Conservation (phyloP, 1,284 basidiomycete species). For the Volvariella volvacea region DNA sequence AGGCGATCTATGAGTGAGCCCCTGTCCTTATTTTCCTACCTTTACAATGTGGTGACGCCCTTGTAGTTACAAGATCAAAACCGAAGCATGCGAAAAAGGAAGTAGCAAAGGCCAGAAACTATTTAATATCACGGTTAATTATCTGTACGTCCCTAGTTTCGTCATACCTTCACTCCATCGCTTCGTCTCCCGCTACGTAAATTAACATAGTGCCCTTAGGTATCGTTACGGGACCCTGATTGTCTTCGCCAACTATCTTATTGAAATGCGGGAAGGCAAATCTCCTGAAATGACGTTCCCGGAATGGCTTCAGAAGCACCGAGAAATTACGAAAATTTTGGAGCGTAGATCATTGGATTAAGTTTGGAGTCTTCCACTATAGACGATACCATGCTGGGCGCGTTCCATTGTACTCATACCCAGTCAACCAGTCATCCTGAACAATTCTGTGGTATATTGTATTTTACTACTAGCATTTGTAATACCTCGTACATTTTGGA, state of each 20-base stretch:
- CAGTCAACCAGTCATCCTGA: too few relatives aligned
- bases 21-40: not conserved
- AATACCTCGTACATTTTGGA: too few relatives aligned
- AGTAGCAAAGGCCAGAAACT: conserved; percentile 73
- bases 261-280: conserved; percentile 61
- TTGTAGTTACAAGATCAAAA: conserved; percentile 83
- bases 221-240: conserved; percentile 90
- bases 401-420: too few relatives aligned
- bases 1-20: conserved; percentile 84
- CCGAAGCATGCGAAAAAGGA: conserved; percentile 76
- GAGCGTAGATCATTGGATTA: conserved; percentile 71
- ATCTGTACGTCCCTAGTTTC: conserved; percentile 48
- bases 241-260: conserved; percentile 92
- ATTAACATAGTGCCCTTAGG: conserved; percentile 25
- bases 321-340: conserved; percentile 80
- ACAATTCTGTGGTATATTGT: too few relatives aligned
- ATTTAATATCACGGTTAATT: conserved; percentile 75
- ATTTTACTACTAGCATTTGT: too few relatives aligned
- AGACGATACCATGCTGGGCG: too few relatives aligned
- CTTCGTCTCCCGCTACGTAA: not conserved
- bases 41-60: conserved; percentile 5
- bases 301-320: conserved; percentile 74
- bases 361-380: conserved; percentile 2
- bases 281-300: conserved; percentile 58
- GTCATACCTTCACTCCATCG: conserved; percentile 7